A percentile compares a stretch with the other conserved stretches of the same genome.
phyloP scores from a whole-genome alignment of 495 filamentous ascomycete species.

The Antarctomyces pellizariae region DNA sequence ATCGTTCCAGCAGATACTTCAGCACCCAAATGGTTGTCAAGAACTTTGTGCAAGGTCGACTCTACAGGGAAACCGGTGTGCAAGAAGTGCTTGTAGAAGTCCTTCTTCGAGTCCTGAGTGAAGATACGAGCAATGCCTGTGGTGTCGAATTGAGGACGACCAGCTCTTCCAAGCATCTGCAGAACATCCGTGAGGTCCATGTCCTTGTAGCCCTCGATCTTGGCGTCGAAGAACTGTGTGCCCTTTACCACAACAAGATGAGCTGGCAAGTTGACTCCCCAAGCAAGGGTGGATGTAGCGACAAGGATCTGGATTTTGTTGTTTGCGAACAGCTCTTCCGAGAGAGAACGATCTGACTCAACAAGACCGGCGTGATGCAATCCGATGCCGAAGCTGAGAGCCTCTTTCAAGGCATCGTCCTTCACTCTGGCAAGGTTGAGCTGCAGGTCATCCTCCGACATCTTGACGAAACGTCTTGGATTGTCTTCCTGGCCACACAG shows the following conservation, averaged over 20 bases:
- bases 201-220: slow-evolving; percentile 92
- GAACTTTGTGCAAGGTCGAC: slow-evolving; percentile 81
- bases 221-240: slow-evolving; percentile 95
- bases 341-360: slow-evolving; percentile 72
- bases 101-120: slow-evolving; percentile 92
- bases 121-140: slow-evolving; percentile 93
- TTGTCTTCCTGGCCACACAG: slow-evolving; percentile 98
- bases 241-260: slow-evolving; percentile 97
- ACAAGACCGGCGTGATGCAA: slow-evolving; percentile 93
- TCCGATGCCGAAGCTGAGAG: slow-evolving; percentile 88
- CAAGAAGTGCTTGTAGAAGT: slow-evolving; percentile 99
- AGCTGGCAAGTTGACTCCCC: slow-evolving; percentile 95
- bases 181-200: slow-evolving; percentile 98
- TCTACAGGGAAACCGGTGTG: slow-evolving; percentile 98
- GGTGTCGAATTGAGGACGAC: slow-evolving; percentile 86
- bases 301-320: slow-evolving; percentile 96
- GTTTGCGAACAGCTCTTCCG: slow-evolving; percentile 86
- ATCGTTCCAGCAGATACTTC: slow-evolving; percentile 90
- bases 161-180: slow-evolving; percentile 93
- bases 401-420: slow-evolving; percentile 75
- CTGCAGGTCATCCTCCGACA: slow-evolving; percentile 87
- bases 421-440: slow-evolving; percentile 65
- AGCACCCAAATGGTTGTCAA: slow-evolving; percentile 91
- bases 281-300: slow-evolving; percentile 90
- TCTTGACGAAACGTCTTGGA: slow-evolving; percentile 70